Evolutionary conservation across 108 stramenopile species (phyloP), one percentile per base, ranked within the genome.

Genomic region (Nitzschia sp.): DNA sequence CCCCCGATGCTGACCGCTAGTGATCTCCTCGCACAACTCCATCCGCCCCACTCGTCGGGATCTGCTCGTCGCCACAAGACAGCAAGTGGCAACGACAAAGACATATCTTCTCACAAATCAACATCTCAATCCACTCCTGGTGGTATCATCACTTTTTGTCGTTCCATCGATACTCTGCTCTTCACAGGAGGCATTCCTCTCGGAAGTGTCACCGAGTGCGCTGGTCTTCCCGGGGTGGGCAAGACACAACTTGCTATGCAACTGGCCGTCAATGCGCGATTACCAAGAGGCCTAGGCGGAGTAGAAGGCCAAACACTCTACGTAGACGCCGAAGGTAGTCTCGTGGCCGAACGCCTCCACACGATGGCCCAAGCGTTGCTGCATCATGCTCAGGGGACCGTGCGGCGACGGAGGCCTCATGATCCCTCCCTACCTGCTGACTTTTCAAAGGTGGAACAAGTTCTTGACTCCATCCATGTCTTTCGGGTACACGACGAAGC

Each of bases 161-260:
- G 72, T 62, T 38, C 76, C 23, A 48, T 97, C 15, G 97, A 97
- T 72, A 21, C 59, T 8, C 58, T 96, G 41, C 74, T 97, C 11
- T 76, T 96, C 16, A 94, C 94, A 41, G 96, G 93, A n/a, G 97
- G 97, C 25, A 78, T 96, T 54, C 54, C 78, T 2, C 52, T 88
- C 26, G 88, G 90, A 17, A 83, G 90, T 71, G 69, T 97, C 19
- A 96, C 95, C 0, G 97, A 98, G 86, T 66, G 97, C 28, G 87
- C 90, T 6, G 97, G 97, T 16, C 53, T 91, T 4, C 98, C 98
- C 0, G 97, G 97, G 9, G 72, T 78, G 25, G 98, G 98, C 6
- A 99, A 99, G 76, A 99, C 97, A 22, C 97, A 99, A 77, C 57
- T 97, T 41, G 90, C 84, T 41, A 96, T 96, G 84, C 98, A 99